Evolutionary conservation across 306 rosid species (phyloP), one percentile per base, ranked within the genome.

Genomic region (Gastrolobium villosum): DNA sequence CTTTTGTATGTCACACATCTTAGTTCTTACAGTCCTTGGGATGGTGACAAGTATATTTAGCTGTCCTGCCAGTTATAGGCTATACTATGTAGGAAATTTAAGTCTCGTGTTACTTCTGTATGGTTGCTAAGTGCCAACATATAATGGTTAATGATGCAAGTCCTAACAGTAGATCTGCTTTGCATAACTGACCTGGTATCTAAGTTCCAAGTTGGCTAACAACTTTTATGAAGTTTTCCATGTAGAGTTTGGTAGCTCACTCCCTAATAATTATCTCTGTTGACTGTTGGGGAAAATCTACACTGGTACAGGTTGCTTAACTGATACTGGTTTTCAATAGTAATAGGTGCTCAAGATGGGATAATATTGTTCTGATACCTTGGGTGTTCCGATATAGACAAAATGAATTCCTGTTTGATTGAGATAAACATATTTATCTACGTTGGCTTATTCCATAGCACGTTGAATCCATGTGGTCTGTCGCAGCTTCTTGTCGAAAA

Each of bases 261-360:
- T 50, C 70, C 76, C 56, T 74, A 13, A 14, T 76, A 70, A 63
- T 75, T 61, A 70, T 40, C 44, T n/a, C 14, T 80, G 44, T 14
- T 65, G 30, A 28, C 40, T 53, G 46, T 53, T 64, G 57, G 79
- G 65, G 74, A 77, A 14, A 41, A 26, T 53, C 66, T 57, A 52
- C 65, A 44, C 77, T 63, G 50, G 52, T 67, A 5, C 37, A 43
- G 60, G 63, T 64, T 68, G 37, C 79, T 70, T 79, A 39, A 45
- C 52, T 67, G 72, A 28, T 69, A 34, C 84, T 52, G 78, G 40
- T 52, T 82, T 64, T 50, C 45, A 4, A n/a, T 76, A 36, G 66
- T 59, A 48, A 45, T 67, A 31, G 54, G 35, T 61, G 70, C 57
- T 76, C 40, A 39, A 35, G 69, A 59, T 44, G 74, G 45, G 7